Evolutionary conservation across 164 flowering plant genomes (phyloP).

Genomic region (Chimonanthus salicifolius): DNA sequence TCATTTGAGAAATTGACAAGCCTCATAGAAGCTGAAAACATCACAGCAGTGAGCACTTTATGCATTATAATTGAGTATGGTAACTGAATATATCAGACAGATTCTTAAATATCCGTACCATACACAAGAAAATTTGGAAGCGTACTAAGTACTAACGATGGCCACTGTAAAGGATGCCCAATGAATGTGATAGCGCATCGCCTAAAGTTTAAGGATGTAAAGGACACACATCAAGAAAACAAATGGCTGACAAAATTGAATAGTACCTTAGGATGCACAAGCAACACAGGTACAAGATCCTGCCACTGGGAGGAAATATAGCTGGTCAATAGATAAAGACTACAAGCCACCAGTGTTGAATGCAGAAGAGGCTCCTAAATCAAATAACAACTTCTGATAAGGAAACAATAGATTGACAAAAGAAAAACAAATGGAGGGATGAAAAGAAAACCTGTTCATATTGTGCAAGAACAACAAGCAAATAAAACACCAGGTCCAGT

Average conservation of each 20-base stretch:
- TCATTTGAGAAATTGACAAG: too few relatives aligned
- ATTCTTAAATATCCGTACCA: too few relatives aligned
- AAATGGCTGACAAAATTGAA: background rate
- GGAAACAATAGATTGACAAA: background rate
- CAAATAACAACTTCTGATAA: slow-evolving; percentile 13
- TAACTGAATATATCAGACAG: too few relatives aligned
- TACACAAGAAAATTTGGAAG: too few relatives aligned
- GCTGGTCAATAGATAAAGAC: slow-evolving; percentile 62
- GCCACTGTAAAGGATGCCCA: too few relatives aligned
- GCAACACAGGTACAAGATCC: slow-evolving; percentile 71
- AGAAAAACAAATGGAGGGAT: slow-evolving; percentile 5
- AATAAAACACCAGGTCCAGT: slow-evolving; percentile 73
- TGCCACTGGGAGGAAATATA: slow-evolving; percentile 79
- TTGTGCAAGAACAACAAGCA: slow-evolving; percentile 50
- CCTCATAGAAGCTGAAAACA: too few relatives aligned
- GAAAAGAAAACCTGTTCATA: slow-evolving; percentile 51
- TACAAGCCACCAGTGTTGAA: slow-evolving; percentile 75
- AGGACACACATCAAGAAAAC: background rate
- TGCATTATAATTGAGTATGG: too few relatives aligned
- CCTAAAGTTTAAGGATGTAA: background rate
- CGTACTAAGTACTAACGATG: too few relatives aligned
- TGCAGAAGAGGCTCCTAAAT: slow-evolving; percentile 64
- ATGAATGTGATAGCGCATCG: too few relatives aligned
- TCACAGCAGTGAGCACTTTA: too few relatives aligned
- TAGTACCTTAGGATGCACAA: slow-evolving; percentile 83